phyloP scores from a whole-genome alignment of 306 rosid genomes.

The Gillenia trifoliata region DNA sequence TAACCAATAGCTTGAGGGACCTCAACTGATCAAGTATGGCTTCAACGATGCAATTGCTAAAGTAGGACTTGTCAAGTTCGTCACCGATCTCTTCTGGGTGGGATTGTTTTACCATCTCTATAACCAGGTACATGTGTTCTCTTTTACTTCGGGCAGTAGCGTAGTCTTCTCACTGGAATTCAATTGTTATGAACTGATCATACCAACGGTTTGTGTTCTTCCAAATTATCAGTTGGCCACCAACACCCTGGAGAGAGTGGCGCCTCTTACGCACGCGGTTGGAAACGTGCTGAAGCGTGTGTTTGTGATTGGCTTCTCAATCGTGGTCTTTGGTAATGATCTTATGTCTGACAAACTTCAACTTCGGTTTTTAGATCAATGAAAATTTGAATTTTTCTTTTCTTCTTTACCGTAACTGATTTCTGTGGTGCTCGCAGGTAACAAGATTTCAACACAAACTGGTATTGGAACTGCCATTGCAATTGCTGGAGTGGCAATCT shows the following conservation, averaged over 20 bases:
- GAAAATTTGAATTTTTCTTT: neutral
- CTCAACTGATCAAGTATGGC: conserved; percentile 66
- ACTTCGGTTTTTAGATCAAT: neutral
- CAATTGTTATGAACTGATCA: neutral
- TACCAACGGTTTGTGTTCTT: neutral
- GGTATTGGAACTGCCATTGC: conserved; percentile 88
- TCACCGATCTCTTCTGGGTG: conserved; percentile 88
- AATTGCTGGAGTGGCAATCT: conserved; percentile 84
- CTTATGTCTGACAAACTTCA: neutral
- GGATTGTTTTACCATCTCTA: conserved; percentile 96
- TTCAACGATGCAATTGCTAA: conserved; percentile 79
- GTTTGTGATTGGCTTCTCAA: conserved; percentile 91
- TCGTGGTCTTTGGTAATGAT: conserved; percentile 62
- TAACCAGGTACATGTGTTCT: conserved; percentile 61
- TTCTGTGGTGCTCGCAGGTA: conserved; percentile 43
- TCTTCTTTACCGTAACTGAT: neutral
- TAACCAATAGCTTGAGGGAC: conserved; percentile 67
- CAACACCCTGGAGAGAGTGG: conserved; percentile 95
- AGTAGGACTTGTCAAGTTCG: conserved; percentile 80
- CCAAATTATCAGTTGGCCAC: conserved; percentile 61
- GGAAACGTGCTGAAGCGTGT: conserved; percentile 97
- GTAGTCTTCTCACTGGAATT: neutral
- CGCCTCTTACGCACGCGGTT: conserved; percentile 97
- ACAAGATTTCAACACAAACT: conserved; percentile 94
- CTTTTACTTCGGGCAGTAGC: neutral